These are phyloP conservation scores for Papiliotrema nemorosa DNA, from an alignment of 1,284 basidiomycete species.

Conservation along the genomic window DNA sequence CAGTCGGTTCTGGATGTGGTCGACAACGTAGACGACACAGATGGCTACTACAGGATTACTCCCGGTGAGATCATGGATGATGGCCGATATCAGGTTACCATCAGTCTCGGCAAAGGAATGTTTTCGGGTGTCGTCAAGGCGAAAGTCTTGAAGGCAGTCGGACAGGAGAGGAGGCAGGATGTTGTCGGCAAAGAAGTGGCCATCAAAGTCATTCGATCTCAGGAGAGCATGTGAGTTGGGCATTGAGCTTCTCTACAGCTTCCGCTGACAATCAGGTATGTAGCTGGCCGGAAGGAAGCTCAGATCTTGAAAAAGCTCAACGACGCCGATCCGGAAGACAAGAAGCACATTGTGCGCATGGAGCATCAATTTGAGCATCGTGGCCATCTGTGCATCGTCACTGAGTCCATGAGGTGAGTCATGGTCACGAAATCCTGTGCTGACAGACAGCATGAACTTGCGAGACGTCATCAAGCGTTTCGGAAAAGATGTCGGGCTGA, in stretches of 20 bases:
- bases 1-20: slow-evolving; percentile 49
- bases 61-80: slow-evolving; percentile 91
- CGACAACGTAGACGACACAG: slow-evolving; percentile 67
- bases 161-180: slow-evolving; percentile 53
- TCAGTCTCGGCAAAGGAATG: slow-evolving; percentile 95
- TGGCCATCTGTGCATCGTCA: slow-evolving; percentile 94
- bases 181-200: slow-evolving; percentile 74
- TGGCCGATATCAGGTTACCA: slow-evolving; percentile 91
- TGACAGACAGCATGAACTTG: slow-evolving; percentile 78
- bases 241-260: slow-evolving; percentile 1
- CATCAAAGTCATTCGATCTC: slow-evolving; percentile 93
- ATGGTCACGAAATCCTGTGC: not conserved
- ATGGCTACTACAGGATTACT: slow-evolving; percentile 94
- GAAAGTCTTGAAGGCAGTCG: slow-evolving; percentile 70
- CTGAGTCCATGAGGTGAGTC: slow-evolving; percentile 82
- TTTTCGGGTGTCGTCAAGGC: slow-evolving; percentile 95
- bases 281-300: slow-evolving; percentile 89
- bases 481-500: slow-evolving; percentile 95
- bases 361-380: slow-evolving; percentile 94
- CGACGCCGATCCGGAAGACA: slow-evolving; percentile 90
- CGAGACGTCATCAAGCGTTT: slow-evolving; percentile 98
- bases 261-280: slow-evolving; percentile 62
- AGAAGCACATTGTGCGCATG: slow-evolving; percentile 88
- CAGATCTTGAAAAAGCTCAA: slow-evolving; percentile 81
- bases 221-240: slow-evolving; percentile 86